phyloP scores from a whole-genome alignment of 129 eudicot genomes.

The Flaveria linearis region DNA sequence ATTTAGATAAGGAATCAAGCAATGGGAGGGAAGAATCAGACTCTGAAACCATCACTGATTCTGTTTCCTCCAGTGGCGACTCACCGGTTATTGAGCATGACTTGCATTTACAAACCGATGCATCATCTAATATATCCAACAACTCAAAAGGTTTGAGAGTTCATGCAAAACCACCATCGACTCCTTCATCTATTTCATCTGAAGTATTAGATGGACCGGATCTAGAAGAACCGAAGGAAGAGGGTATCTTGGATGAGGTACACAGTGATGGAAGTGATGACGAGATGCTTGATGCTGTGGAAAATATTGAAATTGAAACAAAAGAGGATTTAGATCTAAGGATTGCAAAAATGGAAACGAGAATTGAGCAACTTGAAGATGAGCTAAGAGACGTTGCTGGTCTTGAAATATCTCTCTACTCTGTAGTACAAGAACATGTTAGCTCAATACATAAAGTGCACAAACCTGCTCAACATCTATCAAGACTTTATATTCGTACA shows the following conservation, averaged over 20 bases:
- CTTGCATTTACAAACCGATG: slow-evolving; percentile 30
- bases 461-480: slow-evolving; percentile 84
- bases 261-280: slow-evolving; percentile 51
- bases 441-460: slow-evolving; percentile 76
- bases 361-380: slow-evolving; percentile 73
- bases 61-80: slow-evolving; percentile 73
- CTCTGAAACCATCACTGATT: slow-evolving; percentile 69
- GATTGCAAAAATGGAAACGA: slow-evolving; percentile 69
- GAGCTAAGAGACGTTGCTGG: slow-evolving; percentile 94
- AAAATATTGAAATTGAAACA: slow-evolving; percentile 40
- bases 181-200: slow-evolving; percentile 53
- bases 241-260: slow-evolving; percentile 44
- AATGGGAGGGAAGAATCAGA: slow-evolving; percentile 74
- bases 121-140: slow-evolving; percentile 28
- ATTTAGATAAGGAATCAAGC: slow-evolving; percentile 42
- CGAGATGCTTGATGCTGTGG: slow-evolving; percentile 35
- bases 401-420: slow-evolving; percentile 76
- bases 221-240: slow-evolving; percentile 46
- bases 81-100: slow-evolving; percentile 65
- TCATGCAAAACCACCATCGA: slow-evolving; percentile 54
- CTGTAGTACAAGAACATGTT: slow-evolving; percentile 81
- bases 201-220: slow-evolving; percentile 48
- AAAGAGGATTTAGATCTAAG: slow-evolving; percentile 44
- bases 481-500: slow-evolving; percentile 65
- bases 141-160: slow-evolving; percentile 43